phyloP scores from a whole-genome alignment of 2,329 filamentous ascomycete genomes.

The Intubia oerlemansii region DNA sequence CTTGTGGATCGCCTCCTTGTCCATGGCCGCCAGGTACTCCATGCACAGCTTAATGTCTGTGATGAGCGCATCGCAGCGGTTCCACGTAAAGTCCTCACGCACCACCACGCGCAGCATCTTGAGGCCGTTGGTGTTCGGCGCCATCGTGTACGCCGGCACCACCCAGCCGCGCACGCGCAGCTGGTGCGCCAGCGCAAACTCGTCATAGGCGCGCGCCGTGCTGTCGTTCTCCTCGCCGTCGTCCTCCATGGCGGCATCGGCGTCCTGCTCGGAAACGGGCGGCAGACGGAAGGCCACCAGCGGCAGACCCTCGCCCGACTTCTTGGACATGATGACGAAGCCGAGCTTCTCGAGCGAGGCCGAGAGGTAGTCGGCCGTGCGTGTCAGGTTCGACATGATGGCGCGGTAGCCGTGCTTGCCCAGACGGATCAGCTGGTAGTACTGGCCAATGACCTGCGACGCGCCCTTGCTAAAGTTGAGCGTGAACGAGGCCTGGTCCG shows the following conservation, averaged over 20 bases:
- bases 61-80: constrained; percentile 60
- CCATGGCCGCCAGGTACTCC: constrained; percentile 50
- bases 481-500: constrained; percentile 87
- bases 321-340: constrained; percentile 77
- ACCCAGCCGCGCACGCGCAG: constrained; percentile 80
- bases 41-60: constrained; percentile 60
- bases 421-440: constrained; percentile 90
- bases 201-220: constrained; percentile 45
- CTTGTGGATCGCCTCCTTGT: constrained; percentile 46
- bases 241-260: constrained; percentile 14
- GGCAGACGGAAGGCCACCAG: constrained; percentile 75
- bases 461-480: constrained; percentile 96
- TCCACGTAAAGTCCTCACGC: constrained; percentile 74
- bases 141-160: constrained; percentile 93
- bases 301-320: constrained; percentile 56
- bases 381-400: constrained; percentile 88
- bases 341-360: constrained; percentile 50
- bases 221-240: too few species aligned
- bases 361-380: constrained; percentile 72
- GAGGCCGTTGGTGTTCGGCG: constrained; percentile 59
- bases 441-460: constrained; percentile 86
- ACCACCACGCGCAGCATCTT: constrained; percentile 90
- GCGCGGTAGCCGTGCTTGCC: constrained; percentile 79
- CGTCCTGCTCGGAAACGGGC: not conserved
- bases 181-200: constrained; percentile 66